Conservation (phyloP, 2,329 filamentous ascomycete genomes). For the Boeremia lycopersici region DNA sequence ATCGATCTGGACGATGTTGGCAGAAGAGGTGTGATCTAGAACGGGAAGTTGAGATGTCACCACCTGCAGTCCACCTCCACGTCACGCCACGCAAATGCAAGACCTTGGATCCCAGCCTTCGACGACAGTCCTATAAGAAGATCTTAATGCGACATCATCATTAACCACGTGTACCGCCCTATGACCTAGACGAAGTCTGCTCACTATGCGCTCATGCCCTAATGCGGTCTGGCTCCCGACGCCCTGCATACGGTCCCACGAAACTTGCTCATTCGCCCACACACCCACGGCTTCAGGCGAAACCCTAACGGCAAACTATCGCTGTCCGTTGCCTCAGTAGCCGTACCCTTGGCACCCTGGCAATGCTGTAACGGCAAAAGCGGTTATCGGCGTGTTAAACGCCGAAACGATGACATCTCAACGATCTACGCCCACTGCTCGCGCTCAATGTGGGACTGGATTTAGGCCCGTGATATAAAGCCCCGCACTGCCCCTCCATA, state of each 20-base stretch:
- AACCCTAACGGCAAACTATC: conserved; percentile 10
- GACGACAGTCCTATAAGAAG: background rate
- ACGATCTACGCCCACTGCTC: conserved; percentile 1
- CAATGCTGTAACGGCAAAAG: conserved; percentile 14
- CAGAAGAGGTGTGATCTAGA: conserved; percentile 36
- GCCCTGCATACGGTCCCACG: conserved; percentile 26
- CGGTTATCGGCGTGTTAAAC: conserved; percentile 26
- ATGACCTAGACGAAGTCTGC: conserved; percentile 11
- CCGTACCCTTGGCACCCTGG: conserved; percentile 1
- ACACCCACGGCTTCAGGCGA: conserved; percentile 14
- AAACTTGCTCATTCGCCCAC: conserved; percentile 32
- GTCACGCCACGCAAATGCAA: conserved; percentile 1
- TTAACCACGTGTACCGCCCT: conserved; percentile 1
- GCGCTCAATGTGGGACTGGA: conserved; percentile 5
- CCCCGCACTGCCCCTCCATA: conserved; percentile 12
- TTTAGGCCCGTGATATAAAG: conserved; percentile 1
- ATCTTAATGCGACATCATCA: background rate
- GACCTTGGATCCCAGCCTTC: background rate
- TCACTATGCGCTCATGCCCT: conserved; percentile 14
- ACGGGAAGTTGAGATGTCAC: background rate
- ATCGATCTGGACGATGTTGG: conserved; percentile 46
- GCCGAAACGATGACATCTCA: conserved; percentile 20
- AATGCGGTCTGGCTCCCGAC: conserved; percentile 8
- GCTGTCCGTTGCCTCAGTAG: conserved; percentile 12
- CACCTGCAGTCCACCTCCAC: background rate